Percentiles rank a stretch among this genome's conserved stretches.
phyloP scores from a whole-genome alignment of 208 protist genomes.

The Leishmania aethiopica region DNA sequence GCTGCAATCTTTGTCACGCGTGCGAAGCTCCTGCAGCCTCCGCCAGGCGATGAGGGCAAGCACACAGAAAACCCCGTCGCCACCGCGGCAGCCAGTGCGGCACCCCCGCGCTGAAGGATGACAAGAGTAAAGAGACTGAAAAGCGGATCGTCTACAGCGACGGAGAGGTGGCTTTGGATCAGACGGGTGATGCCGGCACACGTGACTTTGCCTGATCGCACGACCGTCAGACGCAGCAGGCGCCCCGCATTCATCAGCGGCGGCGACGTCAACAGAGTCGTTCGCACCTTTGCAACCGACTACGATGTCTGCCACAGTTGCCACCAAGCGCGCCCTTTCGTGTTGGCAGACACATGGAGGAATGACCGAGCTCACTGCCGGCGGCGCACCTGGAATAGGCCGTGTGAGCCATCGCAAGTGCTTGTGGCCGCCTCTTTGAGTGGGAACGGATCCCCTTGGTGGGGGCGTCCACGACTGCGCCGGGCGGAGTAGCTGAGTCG shows the following conservation, averaged over 20 bases:
- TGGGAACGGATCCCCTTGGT: neutral
- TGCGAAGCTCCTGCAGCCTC: neutral
- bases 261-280: constrained; percentile 43
- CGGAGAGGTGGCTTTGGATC: neutral
- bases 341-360: neutral
- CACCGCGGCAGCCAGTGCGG: neutral
- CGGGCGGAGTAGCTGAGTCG: neutral
- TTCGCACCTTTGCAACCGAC: constrained; percentile 34
- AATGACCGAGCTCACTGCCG: constrained; percentile 5
- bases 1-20: constrained; percentile 30
- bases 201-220: neutral
- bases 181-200: neutral
- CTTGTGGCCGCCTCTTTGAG: constrained; percentile 1
- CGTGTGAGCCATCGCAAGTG: constrained; percentile 6
- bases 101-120: neutral
- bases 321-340: neutral
- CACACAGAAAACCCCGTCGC: neutral
- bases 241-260: constrained; percentile 41
- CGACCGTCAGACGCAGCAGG: neutral
- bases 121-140: neutral
- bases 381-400: constrained; percentile 16
- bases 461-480: neutral
- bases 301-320: neutral
- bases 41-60: neutral
- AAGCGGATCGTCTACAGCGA: neutral